Conservation (phyloP, 805 yeast species). For the Candida manassasensis region DNA sequence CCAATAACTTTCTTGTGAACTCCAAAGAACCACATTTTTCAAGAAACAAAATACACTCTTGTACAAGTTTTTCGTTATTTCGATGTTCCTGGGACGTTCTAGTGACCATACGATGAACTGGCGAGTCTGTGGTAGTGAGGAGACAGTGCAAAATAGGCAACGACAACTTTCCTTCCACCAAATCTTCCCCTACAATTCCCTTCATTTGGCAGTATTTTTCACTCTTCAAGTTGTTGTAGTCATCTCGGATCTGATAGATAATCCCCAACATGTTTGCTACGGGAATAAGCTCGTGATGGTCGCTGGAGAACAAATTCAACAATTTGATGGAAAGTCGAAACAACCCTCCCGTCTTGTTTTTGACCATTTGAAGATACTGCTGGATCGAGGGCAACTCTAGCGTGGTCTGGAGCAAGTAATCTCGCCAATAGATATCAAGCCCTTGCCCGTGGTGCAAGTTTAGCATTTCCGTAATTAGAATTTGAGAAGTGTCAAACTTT, state of each 20-base stretch:
- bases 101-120: constrained; percentile 22
- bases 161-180: constrained; percentile 85
- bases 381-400: constrained; percentile 21
- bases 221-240: constrained; percentile 64
- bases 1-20: constrained; percentile 20
- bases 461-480: constrained; percentile 68
- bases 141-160: constrained; percentile 71
- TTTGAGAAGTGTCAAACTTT: constrained; percentile 28
- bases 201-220: constrained; percentile 59
- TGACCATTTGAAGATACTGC: constrained; percentile 73
- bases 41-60: constrained; percentile 20
- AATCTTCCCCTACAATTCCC: constrained; percentile 66
- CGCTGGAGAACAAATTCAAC: constrained; percentile 35
- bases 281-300: constrained; percentile 27
- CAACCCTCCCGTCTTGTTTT: constrained; percentile 83
- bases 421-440: constrained; percentile 85
- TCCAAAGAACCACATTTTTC: constrained; percentile 20
- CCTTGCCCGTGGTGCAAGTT: constrained; percentile 90
- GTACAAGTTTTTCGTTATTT: constrained; percentile 12
- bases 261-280: constrained; percentile 76
- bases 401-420: constrained; percentile 22
- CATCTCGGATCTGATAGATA: constrained; percentile 83
- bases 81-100: constrained; percentile 14
- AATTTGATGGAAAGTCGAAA: constrained; percentile 70
- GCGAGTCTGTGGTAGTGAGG: constrained; percentile 10